Conservation (phyloP, 257 asterid genomes). For the Gentiana macrophylla region DNA sequence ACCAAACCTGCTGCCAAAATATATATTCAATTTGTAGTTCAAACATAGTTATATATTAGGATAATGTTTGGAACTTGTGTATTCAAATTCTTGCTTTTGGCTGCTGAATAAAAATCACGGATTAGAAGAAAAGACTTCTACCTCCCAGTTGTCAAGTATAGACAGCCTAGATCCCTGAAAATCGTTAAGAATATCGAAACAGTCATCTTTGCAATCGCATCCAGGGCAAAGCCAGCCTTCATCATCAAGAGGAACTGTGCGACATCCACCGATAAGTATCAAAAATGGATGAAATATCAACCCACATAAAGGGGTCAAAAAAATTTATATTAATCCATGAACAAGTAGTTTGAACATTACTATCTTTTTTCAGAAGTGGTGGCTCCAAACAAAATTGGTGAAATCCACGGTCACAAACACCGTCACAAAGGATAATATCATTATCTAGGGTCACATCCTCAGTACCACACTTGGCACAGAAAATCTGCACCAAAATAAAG, state of each 20-base stretch:
- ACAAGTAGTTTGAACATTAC: constrained; percentile 37
- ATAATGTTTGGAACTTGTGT: too few relatives aligned
- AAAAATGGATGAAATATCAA: not conserved
- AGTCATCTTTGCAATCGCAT: constrained; percentile 90
- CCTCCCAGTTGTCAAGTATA: constrained; percentile 88
- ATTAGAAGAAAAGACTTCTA: constrained; percentile 21
- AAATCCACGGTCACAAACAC: constrained; percentile 94
- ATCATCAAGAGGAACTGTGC: constrained; percentile 91
- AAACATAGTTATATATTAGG: too few relatives aligned
- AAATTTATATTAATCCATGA: not conserved
- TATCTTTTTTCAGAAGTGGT: constrained; percentile 68
- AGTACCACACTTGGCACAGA: constrained; percentile 94
- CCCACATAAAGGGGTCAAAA: constrained; percentile 1
- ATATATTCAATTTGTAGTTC: too few relatives aligned
- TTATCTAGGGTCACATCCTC: constrained; percentile 74
- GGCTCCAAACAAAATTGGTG: constrained; percentile 97
- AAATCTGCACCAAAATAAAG: constrained; percentile 55
- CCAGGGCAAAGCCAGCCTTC: constrained; percentile 99
- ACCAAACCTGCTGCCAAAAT: too few relatives aligned
- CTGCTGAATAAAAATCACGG: too few relatives aligned
- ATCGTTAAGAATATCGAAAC: constrained; percentile 75
- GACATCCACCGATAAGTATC: too few relatives aligned
- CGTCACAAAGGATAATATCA: constrained; percentile 95
- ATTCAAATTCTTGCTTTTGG: too few relatives aligned
- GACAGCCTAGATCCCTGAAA: constrained; percentile 49